Evolutionary conservation across 2,329 filamentous ascomycete species (phyloP), one percentile per base, ranked within the genome.

Genomic region (Colletotrichum lentis): DNA sequence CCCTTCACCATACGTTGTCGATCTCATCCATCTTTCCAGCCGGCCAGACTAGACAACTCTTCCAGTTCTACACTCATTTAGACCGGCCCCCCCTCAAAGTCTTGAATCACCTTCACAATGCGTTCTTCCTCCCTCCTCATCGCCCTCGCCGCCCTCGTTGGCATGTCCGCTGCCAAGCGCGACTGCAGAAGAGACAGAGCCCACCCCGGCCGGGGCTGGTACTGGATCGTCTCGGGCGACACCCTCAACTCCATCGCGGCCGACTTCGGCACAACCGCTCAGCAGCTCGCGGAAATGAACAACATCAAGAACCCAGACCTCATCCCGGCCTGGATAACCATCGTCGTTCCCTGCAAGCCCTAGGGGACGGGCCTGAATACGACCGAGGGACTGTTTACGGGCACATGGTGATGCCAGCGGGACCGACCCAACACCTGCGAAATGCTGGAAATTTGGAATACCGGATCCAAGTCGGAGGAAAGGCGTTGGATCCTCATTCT

Each of bases 141-240:
- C 16, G 31, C 56, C 22, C 35, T 60, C 46, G 35, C 57, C 6
- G 57, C 57, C 22, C 16, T 60, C 20, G 12, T 20, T 16, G 46
- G 46, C 57, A 49, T 60, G 44, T 16, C 41, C 11, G 46, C 46
- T 18, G 44, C 37, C 41, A 63, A 57, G 20, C 50, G 50, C 11
- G 52, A 10, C 20, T 56, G 50, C 46, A 53, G 24, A 27, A 16
- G 8, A 3, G 53, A 64, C 39, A 16, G 3, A 37, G 18, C 47
- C 59, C 10, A 62, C 27, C 47, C 59, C 10, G 59, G 59, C n/a
- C 3, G 12, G 5, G 59, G 59, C 59, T 62, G 24, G 24, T 62
- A 62, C 53, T 27, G 10, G 7, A 31, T 63, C 43, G 61, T 56
- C 4, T 1, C 27, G n/a, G 50, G 50, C 52, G 61, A 63, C 43